phyloP scores from a whole-genome alignment of 2,329 filamentous ascomycete species.

The Penicillium sp. region DNA sequence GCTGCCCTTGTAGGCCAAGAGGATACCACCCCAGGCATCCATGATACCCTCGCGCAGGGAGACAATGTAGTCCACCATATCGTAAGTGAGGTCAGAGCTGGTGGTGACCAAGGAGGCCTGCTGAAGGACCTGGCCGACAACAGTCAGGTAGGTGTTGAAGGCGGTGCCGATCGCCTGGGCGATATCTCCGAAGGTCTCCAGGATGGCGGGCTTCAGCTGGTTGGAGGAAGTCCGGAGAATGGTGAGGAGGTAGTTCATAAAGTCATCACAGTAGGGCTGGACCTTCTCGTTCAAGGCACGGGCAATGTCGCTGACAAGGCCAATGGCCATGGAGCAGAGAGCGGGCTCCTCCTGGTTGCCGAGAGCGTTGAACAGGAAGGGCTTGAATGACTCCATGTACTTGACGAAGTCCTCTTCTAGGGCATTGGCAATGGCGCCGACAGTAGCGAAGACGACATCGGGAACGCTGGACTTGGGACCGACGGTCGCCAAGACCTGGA shows the following conservation, averaged over 20 bases:
- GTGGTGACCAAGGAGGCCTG: conserved; percentile 82
- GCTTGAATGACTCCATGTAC: conserved; percentile 94
- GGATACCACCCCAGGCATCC: conserved; percentile 97
- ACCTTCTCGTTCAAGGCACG: conserved; percentile 84
- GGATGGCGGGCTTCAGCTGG: conserved; percentile 95
- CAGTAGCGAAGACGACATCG: conserved; percentile 85
- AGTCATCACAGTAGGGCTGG: conserved; percentile 91
- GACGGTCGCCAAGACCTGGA: conserved; percentile 73
- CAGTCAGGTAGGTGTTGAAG: conserved; percentile 87
- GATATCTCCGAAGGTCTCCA: conserved; percentile 97
- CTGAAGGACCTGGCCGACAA: conserved; percentile 90
- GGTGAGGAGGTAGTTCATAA: conserved; percentile 97
- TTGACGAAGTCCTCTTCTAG: conserved; percentile 90
- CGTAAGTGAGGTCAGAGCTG: conserved; percentile 74
- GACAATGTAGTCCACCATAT: conserved; percentile 95
- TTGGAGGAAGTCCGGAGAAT: conserved; percentile 76
- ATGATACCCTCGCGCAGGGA: conserved; percentile 96
- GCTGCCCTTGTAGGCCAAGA: conserved; percentile 82
- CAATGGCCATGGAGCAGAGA: conserved; percentile 95
- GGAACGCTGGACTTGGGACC: conserved; percentile 88
- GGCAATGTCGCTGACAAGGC: conserved; percentile 92
- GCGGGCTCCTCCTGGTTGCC: conserved; percentile 92
- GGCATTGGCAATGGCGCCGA: conserved; percentile 85
- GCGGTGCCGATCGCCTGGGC: conserved; percentile 86
- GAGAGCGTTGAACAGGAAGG: conserved; percentile 89